phyloP scores from a whole-genome alignment of 2,329 filamentous ascomycete species.

The Blastomyces silverae region DNA sequence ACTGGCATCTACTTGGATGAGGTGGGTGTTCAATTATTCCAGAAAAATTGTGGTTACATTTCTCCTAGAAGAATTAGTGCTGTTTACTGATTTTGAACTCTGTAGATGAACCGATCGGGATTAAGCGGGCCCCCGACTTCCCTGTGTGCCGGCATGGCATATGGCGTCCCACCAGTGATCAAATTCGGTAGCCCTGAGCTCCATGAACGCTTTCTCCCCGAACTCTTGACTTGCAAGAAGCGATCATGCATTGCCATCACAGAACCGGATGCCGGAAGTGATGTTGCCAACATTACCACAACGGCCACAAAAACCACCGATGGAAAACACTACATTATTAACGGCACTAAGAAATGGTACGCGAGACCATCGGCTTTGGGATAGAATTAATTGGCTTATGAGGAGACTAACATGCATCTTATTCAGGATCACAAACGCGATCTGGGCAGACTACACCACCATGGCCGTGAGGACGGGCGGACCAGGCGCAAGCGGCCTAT shows the following conservation, averaged over 20 bases:
- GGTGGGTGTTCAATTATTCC: constrained; percentile 29
- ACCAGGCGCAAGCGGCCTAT: constrained; percentile 56
- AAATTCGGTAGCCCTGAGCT: constrained; percentile 59
- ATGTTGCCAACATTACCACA: constrained; percentile 66
- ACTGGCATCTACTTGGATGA: constrained; percentile 64
- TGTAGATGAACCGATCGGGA: constrained; percentile 57
- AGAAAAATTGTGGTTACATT: constrained; percentile 44
- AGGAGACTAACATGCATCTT: not conserved
- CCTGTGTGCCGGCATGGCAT: constrained; percentile 65
- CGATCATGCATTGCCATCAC: constrained; percentile 71
- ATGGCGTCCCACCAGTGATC: constrained; percentile 63
- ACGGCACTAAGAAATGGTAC: constrained; percentile 70
- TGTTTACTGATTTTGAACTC: constrained; percentile 3
- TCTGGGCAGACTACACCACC: constrained; percentile 60
- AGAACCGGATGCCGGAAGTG: constrained; percentile 65
- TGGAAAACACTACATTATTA: constrained; percentile 63
- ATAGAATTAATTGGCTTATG: not conserved
- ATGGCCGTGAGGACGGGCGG: constrained; percentile 71
- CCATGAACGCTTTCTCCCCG: constrained; percentile 61
- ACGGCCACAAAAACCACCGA: constrained; percentile 57
- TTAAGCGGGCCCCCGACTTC: constrained; percentile 57
- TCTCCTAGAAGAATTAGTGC: constrained; percentile 31
- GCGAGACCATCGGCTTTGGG: not conserved
- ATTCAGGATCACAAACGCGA: constrained; percentile 60
- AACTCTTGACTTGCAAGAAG: constrained; percentile 59